Conservation (phyloP, 495 filamentous ascomycete species). For the Friedmanniomyces simplex region DNA sequence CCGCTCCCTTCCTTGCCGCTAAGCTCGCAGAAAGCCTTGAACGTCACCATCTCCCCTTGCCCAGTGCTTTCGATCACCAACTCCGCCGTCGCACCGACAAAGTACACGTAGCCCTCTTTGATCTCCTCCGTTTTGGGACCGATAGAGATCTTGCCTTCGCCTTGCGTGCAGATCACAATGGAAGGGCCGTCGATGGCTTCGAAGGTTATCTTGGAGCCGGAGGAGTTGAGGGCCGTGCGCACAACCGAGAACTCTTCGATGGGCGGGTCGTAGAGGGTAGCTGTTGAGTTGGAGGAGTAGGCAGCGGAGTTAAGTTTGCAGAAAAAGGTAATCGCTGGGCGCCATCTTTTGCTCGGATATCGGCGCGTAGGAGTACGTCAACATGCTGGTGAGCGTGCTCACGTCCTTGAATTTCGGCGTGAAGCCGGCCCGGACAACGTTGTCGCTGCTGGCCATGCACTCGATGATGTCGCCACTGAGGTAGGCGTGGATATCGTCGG, state of each 20-base stretch:
- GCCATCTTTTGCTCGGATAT: constrained; percentile 89
- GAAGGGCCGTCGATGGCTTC: constrained; percentile 80
- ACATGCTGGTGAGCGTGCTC: constrained; percentile 75
- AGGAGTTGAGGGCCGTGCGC: constrained; percentile 59
- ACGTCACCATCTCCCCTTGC: constrained; percentile 66
- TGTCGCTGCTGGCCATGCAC: constrained; percentile 97
- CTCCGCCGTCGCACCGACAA: constrained; percentile 86
- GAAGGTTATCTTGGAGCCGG: constrained; percentile 72
- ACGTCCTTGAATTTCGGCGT: constrained; percentile 99
- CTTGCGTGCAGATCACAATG: constrained; percentile 79
- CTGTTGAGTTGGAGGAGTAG: constrained; percentile 60
- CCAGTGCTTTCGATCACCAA: constrained; percentile 60
- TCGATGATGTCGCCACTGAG: constrained; percentile 94
- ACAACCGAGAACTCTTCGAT: constrained; percentile 96
- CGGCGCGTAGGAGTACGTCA: constrained; percentile 90
- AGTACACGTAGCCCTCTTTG: constrained; percentile 74
- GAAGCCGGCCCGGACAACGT: constrained; percentile 93
- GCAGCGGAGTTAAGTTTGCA: constrained; percentile 65
- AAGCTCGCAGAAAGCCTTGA: constrained; percentile 92
- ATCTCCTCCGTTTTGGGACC: constrained; percentile 65
- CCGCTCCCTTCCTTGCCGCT: constrained; percentile 38
- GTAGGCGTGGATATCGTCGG: constrained; percentile 96
- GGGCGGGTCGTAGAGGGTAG: constrained; percentile 78
- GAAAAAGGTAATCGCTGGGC: constrained; percentile 72
- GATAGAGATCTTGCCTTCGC: constrained; percentile 71